Percentiles rank a stretch among this genome's conserved stretches.
Conservation (phyloP, 1,284 basidiomycete genomes). For the Porodaedalea pini region DNA sequence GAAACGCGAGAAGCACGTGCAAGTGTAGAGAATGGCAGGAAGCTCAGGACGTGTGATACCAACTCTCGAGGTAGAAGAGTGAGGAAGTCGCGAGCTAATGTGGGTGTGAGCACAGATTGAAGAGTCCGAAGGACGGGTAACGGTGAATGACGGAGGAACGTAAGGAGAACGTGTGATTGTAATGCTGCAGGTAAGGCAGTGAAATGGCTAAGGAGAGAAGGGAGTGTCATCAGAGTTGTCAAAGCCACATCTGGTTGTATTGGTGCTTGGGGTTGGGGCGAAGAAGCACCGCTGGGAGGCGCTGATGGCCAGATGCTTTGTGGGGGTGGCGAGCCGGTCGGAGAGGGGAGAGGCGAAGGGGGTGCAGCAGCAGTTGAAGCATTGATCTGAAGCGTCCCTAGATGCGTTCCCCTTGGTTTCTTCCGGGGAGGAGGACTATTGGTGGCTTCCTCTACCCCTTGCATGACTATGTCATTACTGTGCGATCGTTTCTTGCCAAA, state of each 20-base stretch:
- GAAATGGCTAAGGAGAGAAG: slow-evolving; percentile 73
- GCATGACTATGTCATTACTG: slow-evolving; percentile 68
- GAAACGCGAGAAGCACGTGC: slow-evolving; percentile 79
- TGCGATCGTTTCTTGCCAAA: slow-evolving; percentile 76
- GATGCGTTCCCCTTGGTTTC: slow-evolving; percentile 60
- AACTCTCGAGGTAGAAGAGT: slow-evolving; percentile 83
- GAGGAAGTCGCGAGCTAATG: slow-evolving; percentile 83
- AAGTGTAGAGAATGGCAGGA: slow-evolving; percentile 71
- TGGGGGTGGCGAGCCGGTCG: slow-evolving; percentile 74
- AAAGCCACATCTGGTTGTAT: slow-evolving; percentile 75
- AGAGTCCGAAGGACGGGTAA: slow-evolving; percentile 79
- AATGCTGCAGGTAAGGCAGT: slow-evolving; percentile 64
- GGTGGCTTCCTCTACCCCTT: slow-evolving; percentile 61
- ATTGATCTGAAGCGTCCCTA: slow-evolving; percentile 56
- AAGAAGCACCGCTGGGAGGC: slow-evolving; percentile 68
- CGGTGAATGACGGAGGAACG: slow-evolving; percentile 78
- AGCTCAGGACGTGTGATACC: slow-evolving; percentile 75
- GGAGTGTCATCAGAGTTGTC: slow-evolving; percentile 75
- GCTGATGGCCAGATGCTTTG: slow-evolving; percentile 73
- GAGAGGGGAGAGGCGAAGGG: slow-evolving; percentile 77
- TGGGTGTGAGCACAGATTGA: slow-evolving; percentile 79
- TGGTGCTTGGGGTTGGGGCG: slow-evolving; percentile 62
- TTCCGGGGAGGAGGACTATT: slow-evolving; percentile 68
- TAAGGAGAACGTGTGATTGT: slow-evolving; percentile 83
- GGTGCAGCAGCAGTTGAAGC: slow-evolving; percentile 69